Evolutionary conservation across 306 rosid genomes (phyloP), one percentile per base, ranked within the genome.

Genomic region (Sicyos baderoa): DNA sequence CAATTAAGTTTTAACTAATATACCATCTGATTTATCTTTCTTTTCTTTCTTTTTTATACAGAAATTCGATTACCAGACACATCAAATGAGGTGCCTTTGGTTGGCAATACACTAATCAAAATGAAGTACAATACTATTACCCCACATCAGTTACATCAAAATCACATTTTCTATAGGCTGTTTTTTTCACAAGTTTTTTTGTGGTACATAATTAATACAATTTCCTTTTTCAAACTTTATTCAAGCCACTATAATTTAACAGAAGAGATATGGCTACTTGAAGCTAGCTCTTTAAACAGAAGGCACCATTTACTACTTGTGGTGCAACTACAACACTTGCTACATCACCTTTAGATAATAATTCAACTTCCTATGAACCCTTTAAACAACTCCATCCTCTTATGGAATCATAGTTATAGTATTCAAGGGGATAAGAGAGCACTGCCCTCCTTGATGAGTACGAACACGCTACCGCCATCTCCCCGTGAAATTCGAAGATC

Each of bases 381-480:
- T 18, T 60, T 27, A 48, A 40, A 45, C 14, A 23, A 57, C 11
- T 40, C 6, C 59, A 23, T 72, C 47, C 18, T 48, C 21, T 9
- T 58, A 3, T 13, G 4, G 13, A 63, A 58, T 40, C 16, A 48
- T 51, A n/a, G 3, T 1, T n/a, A 49, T 3, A 53, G 2, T 54
- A 14, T 21, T 47, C 22, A 71, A n/a, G 42, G 66, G 11, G 61
- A 50, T 56, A 87, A 68, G 63, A 86, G 88, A 74, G 83, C 9
- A 74, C 99, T 85, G 16, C 96, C 96, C 75, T 88, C 97, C 81
- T 94, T 94, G 80, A 94, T 76, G 47, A 90, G 90, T 70, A 86
- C 99, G 23, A 84, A 90, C 37, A 93, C 91, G 23, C 89, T 85
- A 60, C 97, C 97, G 9, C 71, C 91, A 55, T 88, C 97, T 23